Percentiles rank a stretch among this genome's conserved stretches.
Conservation (phyloP, 768 basidiomycete species). For the Lentinula sp. region DNA sequence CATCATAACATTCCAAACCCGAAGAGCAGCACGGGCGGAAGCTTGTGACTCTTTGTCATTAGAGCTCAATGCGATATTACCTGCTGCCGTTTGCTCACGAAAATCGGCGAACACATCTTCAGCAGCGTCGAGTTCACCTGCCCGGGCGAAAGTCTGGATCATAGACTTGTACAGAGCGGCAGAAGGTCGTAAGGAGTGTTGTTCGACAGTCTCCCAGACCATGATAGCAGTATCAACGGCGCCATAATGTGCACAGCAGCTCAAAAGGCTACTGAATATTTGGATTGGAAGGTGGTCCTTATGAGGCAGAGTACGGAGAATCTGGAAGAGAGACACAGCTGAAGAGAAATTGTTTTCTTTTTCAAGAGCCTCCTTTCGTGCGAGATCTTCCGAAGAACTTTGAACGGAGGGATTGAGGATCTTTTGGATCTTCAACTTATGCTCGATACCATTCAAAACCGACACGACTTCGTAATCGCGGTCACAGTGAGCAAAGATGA, state of each 20-base stretch:
- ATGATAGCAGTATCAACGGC: slow-evolving; percentile 56
- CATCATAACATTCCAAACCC: slow-evolving; percentile 74
- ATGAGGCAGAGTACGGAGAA: slow-evolving; percentile 35
- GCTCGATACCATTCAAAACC: slow-evolving; percentile 35
- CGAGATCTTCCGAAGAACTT: slow-evolving; percentile 9
- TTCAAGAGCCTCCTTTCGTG: slow-evolving; percentile 36
- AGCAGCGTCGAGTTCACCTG: slow-evolving; percentile 38
- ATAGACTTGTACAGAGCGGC: slow-evolving; percentile 45
- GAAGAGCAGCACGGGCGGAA: slow-evolving; percentile 31
- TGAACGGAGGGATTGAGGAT: background rate
- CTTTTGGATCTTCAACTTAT: slow-evolving; percentile 29
- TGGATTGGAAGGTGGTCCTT: slow-evolving; percentile 22
- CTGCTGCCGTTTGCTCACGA: slow-evolving; percentile 30
- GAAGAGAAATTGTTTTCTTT: slow-evolving; percentile 66
- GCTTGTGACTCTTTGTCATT: background rate
- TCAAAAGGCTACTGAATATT: slow-evolving; percentile 52
- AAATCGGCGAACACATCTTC: slow-evolving; percentile 64
- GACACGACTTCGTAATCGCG: slow-evolving; percentile 62
- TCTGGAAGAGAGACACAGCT: slow-evolving; percentile 70
- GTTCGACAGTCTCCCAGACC: slow-evolving; percentile 60
- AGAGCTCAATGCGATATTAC: slow-evolving; percentile 27
- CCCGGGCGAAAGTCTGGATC: slow-evolving; percentile 51
- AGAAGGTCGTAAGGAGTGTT: slow-evolving; percentile 25
- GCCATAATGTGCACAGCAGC: slow-evolving; percentile 51
- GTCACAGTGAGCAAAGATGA: slow-evolving; percentile 56